These are phyloP conservation scores for Metschnikowia lunata DNA, from an alignment of 805 yeast genomes.

Conservation along the genomic window DNA sequence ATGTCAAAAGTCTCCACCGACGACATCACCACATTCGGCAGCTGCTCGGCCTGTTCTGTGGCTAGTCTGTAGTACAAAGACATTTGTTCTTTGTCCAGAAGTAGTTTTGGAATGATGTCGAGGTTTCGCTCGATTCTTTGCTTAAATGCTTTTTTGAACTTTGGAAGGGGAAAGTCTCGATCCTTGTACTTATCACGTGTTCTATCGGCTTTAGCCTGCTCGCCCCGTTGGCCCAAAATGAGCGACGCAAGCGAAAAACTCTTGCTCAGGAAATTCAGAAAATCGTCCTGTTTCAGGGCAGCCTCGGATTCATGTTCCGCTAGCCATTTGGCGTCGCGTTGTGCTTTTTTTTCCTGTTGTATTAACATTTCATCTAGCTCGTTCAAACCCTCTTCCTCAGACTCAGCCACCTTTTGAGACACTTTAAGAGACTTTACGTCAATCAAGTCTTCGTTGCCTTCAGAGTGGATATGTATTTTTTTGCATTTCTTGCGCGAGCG, in stretches of 20 bases:
- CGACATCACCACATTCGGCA: slow-evolving; percentile 43
- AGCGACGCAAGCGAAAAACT: slow-evolving; percentile 1
- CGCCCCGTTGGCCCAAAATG: slow-evolving; percentile 3
- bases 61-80: slow-evolving; percentile 54
- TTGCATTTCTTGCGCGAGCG: too few species aligned
- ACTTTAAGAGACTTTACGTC: too few species aligned
- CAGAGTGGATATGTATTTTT: too few species aligned
- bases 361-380: too few species aligned
- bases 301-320: too few species aligned
- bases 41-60: slow-evolving; percentile 30
- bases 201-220: slow-evolving; percentile 2
- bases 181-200: slow-evolving; percentile 16
- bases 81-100: slow-evolving; percentile 37
- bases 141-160: slow-evolving; percentile 29
- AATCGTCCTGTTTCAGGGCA: too few species aligned
- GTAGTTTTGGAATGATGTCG: slow-evolving; percentile 30
- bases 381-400: too few species aligned
- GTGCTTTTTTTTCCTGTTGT: too few species aligned
- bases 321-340: too few species aligned
- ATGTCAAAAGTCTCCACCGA: slow-evolving; percentile 43
- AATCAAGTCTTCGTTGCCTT: too few species aligned
- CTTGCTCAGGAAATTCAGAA: neutral
- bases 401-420: too few species aligned
- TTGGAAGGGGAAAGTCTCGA: slow-evolving; percentile 17
- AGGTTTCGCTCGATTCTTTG: slow-evolving; percentile 20